These are phyloP conservation scores for Solanum medicagineum DNA, from an alignment of 257 asterid genomes.

Conservation along the genomic window DNA sequence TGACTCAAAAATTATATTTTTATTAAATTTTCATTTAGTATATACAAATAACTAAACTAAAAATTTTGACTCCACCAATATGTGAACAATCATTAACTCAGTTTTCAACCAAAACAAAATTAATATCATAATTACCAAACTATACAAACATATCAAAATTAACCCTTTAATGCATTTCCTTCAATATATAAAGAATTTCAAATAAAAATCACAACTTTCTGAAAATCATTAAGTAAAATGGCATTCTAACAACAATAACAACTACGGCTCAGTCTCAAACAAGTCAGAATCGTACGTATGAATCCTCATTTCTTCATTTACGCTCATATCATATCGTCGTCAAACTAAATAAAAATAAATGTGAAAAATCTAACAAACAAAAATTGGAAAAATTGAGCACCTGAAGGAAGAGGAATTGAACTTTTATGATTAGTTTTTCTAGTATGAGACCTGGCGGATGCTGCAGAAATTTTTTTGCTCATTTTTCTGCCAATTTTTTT, in stretches of 20 bases:
- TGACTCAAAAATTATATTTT: too few relatives aligned
- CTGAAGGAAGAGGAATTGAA: constrained; percentile 29
- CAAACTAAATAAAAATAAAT: neutral
- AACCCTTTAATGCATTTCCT: neutral
- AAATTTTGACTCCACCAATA: neutral
- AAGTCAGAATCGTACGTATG: fast-evolving
- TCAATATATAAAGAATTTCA: neutral
- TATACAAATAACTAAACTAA: neutral
- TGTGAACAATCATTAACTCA: neutral
- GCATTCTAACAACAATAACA: neutral
- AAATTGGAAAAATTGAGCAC: constrained; percentile 8
- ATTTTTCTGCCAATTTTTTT: constrained; percentile 41
- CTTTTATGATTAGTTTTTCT: constrained; percentile 34
- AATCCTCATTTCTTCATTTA: neutral
- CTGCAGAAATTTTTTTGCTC: constrained; percentile 52
- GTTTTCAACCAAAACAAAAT: too few relatives aligned
- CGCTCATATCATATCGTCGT: neutral
- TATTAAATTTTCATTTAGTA: too few relatives aligned
- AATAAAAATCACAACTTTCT: neutral
- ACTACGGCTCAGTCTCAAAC: neutral
- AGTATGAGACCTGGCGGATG: constrained; percentile 82
- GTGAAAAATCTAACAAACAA: neutral
- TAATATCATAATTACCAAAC: neutral
- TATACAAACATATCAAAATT: neutral
- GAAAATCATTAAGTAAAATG: neutral